phyloP scores from a whole-genome alignment of 495 filamentous ascomycete genomes.

The Neurospora tetraspora region DNA sequence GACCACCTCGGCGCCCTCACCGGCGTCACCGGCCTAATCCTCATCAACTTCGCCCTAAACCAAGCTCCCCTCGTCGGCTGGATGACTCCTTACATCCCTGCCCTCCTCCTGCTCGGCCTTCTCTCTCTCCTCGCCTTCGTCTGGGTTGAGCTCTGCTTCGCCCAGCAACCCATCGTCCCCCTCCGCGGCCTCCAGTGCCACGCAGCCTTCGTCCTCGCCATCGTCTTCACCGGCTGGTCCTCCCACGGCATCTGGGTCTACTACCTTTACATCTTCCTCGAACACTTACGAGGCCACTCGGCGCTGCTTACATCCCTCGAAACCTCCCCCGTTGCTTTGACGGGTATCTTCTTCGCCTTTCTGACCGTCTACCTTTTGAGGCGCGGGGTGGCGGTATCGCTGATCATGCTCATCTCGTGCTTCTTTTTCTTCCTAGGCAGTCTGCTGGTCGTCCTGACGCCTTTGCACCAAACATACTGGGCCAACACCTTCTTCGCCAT shows the following conservation, averaged over 20 bases:
- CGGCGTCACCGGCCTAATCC: conserved; percentile 44
- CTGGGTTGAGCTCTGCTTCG: conserved; percentile 33
- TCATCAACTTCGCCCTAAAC: conserved; percentile 52
- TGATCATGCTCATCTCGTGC: conserved; percentile 41
- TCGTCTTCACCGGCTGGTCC: conserved; percentile 49
- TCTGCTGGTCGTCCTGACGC: conserved; percentile 34
- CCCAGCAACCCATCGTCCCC: conserved; percentile 44
- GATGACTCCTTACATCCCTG: conserved; percentile 38
- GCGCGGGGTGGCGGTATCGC: conserved; percentile 24
- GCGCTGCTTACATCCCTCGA: conserved; percentile 32
- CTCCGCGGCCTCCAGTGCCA: conserved; percentile 36
- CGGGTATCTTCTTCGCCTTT: conserved; percentile 21
- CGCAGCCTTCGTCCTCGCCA: conserved; percentile 42
- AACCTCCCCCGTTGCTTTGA: conserved; percentile 24
- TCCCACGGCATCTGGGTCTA: conserved; percentile 51
- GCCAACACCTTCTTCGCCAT: conserved; percentile 44
- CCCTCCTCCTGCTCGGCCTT: conserved; percentile 43
- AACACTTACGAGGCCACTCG: conserved; percentile 33
- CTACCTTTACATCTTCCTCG: conserved; percentile 46
- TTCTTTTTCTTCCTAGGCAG: conserved; percentile 34
- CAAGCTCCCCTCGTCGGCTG: conserved; percentile 50
- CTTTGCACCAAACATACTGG: conserved; percentile 48
- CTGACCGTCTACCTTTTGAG: conserved; percentile 36
- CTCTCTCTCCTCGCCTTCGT: conserved; percentile 39
- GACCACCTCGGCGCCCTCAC: conserved; percentile 41